Evolutionary conservation across 257 asterid species (phyloP), one percentile per base, ranked within the genome.

Genomic region (Pogostemon cablin): DNA sequence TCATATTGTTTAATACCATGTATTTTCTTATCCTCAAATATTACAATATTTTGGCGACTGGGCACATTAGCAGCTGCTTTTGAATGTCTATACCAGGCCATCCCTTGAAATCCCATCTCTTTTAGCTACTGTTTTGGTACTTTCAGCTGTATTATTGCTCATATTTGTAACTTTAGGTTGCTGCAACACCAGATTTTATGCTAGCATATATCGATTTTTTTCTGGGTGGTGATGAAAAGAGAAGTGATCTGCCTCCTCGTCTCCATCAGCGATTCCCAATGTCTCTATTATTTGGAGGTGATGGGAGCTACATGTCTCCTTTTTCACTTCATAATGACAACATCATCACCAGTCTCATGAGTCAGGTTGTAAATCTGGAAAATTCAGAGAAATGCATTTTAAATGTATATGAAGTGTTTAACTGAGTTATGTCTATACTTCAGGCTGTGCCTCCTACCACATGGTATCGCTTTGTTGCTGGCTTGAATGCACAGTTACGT

Each of bases 191-290:
- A 63, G 98, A 95, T 84, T 82, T 91, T 74, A 89, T 92, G 97
- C 92, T 91, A 50, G 99, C 88, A 39, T 92, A 89, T 73, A 77
- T 92, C 12, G 99, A 95, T 80, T 87, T 95, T 77, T 95, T 88
- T 60, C 99, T 95, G 72, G 99, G 99, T 40, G 99, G 99, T 38
- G 99, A 95, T 82, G 99, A 92, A 80, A 95, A 82, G 85, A 87
- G 97, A 84, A 82, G 81, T 53, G 98, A 95, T 81, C 90, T 92
- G 59, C 99, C 99, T 80, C 95, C 98, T 57, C 82, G 85, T 62
- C 87, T 95, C 62, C 81, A 42, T 73, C 91, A 84, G 72, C 84
- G 98, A 77, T 90, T 91, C 79, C 99, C 99, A 39, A 76, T 91
- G 78, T 81, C 93, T 76, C 80, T 95, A 66, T 68, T 87, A 65